Conservation (phyloP, 2,329 filamentous ascomycete genomes). For the Claviceps digitariae region DNA sequence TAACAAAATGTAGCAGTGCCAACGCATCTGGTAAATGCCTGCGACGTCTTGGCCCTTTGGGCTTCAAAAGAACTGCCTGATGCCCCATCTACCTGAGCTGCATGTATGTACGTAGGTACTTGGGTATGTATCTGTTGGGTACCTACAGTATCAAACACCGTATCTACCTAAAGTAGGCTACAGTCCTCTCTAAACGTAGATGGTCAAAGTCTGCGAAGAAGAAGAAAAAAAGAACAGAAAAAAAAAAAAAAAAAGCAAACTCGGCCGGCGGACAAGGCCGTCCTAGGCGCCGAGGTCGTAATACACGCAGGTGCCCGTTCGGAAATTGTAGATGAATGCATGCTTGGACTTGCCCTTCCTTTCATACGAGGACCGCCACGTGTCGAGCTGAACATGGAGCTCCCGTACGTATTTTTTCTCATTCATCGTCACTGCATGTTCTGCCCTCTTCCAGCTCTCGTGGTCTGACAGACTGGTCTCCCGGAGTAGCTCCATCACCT, state of each 20-base stretch:
- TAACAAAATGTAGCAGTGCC: too few relatives aligned
- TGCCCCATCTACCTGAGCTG: too few relatives aligned
- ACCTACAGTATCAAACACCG: too few relatives aligned
- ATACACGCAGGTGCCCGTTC: conserved; percentile 70
- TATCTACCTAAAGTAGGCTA: too few relatives aligned
- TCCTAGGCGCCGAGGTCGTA: conserved; percentile 57
- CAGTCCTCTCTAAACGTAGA: too few relatives aligned
- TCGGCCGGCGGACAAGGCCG: background rate
- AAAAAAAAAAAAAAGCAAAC: background rate
- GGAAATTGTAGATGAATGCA: conserved; percentile 85
- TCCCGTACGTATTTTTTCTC: conserved; percentile 76
- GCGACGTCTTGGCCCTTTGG: too few relatives aligned
- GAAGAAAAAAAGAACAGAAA: background rate
- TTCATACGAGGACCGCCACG: conserved; percentile 46
- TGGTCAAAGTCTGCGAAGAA: too few relatives aligned
- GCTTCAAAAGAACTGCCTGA: too few relatives aligned
- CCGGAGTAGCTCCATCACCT: conserved; percentile 63
- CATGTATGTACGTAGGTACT: too few relatives aligned
- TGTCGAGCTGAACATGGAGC: conserved; percentile 61
- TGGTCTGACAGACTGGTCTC: conserved; percentile 63
- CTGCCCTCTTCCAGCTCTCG: conserved; percentile 71
- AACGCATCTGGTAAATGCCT: too few relatives aligned
- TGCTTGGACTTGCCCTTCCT: conserved; percentile 44
- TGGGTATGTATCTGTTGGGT: too few relatives aligned
- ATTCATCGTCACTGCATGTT: conserved; percentile 61